Conservation (phyloP, 495 filamentous ascomycete genomes). For the Aspergillus funiculosus region DNA sequence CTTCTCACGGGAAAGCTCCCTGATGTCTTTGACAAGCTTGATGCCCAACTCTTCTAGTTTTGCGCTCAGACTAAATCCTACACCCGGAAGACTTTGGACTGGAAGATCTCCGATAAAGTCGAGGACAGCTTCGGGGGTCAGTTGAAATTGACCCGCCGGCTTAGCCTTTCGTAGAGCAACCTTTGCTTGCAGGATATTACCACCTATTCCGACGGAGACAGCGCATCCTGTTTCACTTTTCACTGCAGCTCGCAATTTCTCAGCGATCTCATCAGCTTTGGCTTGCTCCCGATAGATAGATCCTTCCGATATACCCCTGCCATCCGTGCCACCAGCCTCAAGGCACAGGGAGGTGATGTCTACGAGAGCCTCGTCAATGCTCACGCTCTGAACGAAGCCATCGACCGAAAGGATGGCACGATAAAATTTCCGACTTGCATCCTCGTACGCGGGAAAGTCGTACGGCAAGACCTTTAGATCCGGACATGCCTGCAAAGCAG, state of each 20-base stretch:
- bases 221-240: slow-evolving; percentile 71
- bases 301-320: slow-evolving; percentile 60
- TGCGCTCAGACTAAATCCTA: slow-evolving; percentile 76
- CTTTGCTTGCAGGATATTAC: slow-evolving; percentile 85
- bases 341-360: slow-evolving; percentile 68
- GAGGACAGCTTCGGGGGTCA: slow-evolving; percentile 71
- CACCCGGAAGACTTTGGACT: slow-evolving; percentile 78
- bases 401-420: slow-evolving; percentile 71
- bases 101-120: slow-evolving; percentile 68
- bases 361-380: slow-evolving; percentile 87
- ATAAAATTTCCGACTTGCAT: slow-evolving; percentile 84
- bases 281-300: slow-evolving; percentile 76
- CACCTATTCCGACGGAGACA: slow-evolving; percentile 92
- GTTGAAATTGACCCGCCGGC: slow-evolving; percentile 84
- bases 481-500: slow-evolving; percentile 74
- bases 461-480: slow-evolving; percentile 83
- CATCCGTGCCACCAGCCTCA: slow-evolving; percentile 60
- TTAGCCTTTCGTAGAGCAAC: slow-evolving; percentile 88
- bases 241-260: slow-evolving; percentile 57
- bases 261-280: slow-evolving; percentile 70
- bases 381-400: slow-evolving; percentile 88
- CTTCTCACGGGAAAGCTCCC: slow-evolving; percentile 66
- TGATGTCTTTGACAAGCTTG: slow-evolving; percentile 74
- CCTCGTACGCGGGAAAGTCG: slow-evolving; percentile 91
- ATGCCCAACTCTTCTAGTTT: slow-evolving; percentile 85